phyloP scores from a whole-genome alignment of 352 stramenopile species.

The Phytopythium helicoides region DNA sequence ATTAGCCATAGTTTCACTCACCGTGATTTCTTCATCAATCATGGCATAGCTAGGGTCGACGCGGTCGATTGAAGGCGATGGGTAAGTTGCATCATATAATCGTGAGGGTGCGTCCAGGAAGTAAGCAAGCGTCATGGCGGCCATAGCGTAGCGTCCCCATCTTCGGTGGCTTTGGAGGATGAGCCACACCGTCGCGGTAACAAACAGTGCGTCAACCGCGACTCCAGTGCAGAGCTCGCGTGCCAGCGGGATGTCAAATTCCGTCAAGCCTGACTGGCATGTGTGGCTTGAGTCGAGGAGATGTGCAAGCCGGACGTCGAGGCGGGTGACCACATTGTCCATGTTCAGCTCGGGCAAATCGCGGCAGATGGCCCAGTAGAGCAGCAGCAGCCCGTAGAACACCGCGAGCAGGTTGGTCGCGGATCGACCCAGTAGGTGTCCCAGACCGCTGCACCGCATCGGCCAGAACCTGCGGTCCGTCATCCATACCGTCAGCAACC shows the following conservation, averaged over 20 bases:
- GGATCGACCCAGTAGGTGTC: conserved; percentile 40
- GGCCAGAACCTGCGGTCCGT: conserved; percentile 58
- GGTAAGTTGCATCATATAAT: conserved; percentile 54
- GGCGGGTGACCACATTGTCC: conserved; percentile 31
- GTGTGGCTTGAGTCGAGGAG: conserved; percentile 26
- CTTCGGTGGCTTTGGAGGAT: conserved; percentile 50
- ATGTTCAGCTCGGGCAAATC: conserved; percentile 49
- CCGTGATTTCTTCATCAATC: conserved; percentile 68
- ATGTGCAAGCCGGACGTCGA: conserved; percentile 39
- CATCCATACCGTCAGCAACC: conserved; percentile 3
- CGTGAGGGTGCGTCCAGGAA: conserved; percentile 44
- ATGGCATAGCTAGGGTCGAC: conserved; percentile 72
- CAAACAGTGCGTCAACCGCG: conserved; percentile 38
- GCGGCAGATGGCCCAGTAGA: conserved; percentile 64
- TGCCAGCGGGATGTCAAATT: conserved; percentile 39
- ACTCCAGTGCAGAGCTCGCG: conserved; percentile 61
- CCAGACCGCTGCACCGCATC: conserved; percentile 54
- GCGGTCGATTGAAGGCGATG: conserved; percentile 44
- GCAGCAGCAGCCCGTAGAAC: conserved; percentile 33
- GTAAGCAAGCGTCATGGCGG: conserved; percentile 38
- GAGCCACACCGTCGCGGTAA: conserved; percentile 41
- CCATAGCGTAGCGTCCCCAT: conserved; percentile 52
- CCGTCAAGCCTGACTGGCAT: conserved; percentile 40
- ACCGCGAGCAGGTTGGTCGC: conserved; percentile 48
- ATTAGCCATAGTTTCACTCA: conserved; percentile 9